Conservation (phyloP, 495 filamentous ascomycete species). For the Xylaria scruposa region DNA sequence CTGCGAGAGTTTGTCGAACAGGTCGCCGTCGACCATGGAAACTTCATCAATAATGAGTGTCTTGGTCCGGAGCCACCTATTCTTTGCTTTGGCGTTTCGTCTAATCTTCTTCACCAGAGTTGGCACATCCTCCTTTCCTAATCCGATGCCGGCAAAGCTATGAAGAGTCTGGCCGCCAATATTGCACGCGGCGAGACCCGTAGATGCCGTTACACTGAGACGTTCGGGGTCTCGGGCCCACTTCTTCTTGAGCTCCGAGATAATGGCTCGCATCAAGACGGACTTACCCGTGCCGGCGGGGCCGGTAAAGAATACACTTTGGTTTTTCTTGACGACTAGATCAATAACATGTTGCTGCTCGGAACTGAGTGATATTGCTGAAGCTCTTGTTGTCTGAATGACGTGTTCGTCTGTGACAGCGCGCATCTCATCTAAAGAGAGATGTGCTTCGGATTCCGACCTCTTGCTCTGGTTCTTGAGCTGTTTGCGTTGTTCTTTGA, state of each 20-base stretch:
- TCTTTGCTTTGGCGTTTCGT: constrained; percentile 83
- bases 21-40: constrained; percentile 96
- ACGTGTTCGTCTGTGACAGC: constrained; percentile 47
- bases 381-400: constrained; percentile 50
- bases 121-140: constrained; percentile 86
- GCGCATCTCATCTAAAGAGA: constrained; percentile 41
- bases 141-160: constrained; percentile 92
- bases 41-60: constrained; percentile 92
- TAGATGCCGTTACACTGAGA: constrained; percentile 93
- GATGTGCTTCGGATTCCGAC: constrained; percentile 37
- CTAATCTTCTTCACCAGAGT: constrained; percentile 91
- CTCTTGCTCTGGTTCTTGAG: constrained; percentile 66
- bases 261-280: constrained; percentile 90
- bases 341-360: constrained; percentile 87
- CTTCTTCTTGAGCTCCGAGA: constrained; percentile 77
- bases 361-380: constrained; percentile 74
- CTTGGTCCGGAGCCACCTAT: constrained; percentile 86
- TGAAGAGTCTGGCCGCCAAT: constrained; percentile 95
- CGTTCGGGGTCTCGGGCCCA: constrained; percentile 75
- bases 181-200: constrained; percentile 94
- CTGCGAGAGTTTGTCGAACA: constrained; percentile 94
- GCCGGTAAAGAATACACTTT: constrained; percentile 97
- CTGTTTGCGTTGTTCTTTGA: constrained; percentile 83
- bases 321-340: constrained; percentile 73
- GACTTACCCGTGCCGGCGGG: constrained; percentile 98